Percentiles rank a stretch among this genome's conserved stretches.
Conservation (phyloP, 2,329 filamentous ascomycete genomes). For the Acephala macrosclerotiorum region DNA sequence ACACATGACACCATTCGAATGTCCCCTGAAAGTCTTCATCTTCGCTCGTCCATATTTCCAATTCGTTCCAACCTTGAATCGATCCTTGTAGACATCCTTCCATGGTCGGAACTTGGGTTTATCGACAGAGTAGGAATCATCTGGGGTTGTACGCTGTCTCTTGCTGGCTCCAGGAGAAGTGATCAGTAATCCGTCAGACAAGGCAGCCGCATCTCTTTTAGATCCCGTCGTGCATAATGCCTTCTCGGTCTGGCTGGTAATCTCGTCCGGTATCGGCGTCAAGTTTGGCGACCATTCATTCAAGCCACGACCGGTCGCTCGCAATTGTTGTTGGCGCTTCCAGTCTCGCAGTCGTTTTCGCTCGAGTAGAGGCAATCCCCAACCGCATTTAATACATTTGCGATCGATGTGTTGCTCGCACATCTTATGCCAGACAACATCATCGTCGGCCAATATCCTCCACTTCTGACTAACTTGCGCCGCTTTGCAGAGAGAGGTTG, state of each 20-base stretch:
- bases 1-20: conserved; percentile 82
- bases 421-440: conserved; percentile 98
- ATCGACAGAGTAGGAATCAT: conserved; percentile 33
- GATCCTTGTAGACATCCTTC: conserved; percentile 97
- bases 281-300: conserved; percentile 60
- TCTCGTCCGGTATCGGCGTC: conserved; percentile 53
- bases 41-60: conserved; percentile 96
- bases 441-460: conserved; percentile 91
- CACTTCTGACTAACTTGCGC: conserved; percentile 91
- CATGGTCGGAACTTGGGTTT: conserved; percentile 73
- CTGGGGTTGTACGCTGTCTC: conserved; percentile 34
- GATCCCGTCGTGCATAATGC: conserved; percentile 25
- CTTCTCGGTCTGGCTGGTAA: conserved; percentile 18
- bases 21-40: conserved; percentile 83
- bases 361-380: conserved; percentile 90
- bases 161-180: conserved; percentile 33
- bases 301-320: conserved; percentile 64
- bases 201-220: conserved; percentile 38
- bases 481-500: conserved; percentile 92
- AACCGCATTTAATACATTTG: conserved; percentile 94
- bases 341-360: conserved; percentile 86
- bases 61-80: conserved; percentile 94
- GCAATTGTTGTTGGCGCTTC: conserved; percentile 76
- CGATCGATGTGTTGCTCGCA: conserved; percentile 96
- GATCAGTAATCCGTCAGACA: conserved; percentile 26